Evolutionary conservation across 2,329 filamentous ascomycete genomes (phyloP).

Genomic region (Aulographum hederae): DNA sequence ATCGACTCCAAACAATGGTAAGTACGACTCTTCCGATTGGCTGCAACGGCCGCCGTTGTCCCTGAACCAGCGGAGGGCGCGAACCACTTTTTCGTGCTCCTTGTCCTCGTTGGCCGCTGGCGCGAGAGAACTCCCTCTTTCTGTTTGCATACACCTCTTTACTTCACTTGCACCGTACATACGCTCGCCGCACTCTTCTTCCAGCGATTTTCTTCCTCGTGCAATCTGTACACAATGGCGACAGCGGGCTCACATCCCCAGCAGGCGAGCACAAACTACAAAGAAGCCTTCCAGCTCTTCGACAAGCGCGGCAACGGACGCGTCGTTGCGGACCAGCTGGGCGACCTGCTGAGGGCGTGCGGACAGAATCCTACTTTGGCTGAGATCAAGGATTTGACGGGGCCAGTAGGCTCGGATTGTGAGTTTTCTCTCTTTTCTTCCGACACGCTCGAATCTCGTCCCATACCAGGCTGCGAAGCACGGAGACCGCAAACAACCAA

Average conservation of each 20-base stretch:
- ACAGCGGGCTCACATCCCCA: conserved; percentile 7
- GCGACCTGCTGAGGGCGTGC: conserved; percentile 87
- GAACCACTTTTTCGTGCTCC: too few species aligned
- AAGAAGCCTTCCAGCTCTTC: conserved; percentile 98
- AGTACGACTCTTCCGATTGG: too few species aligned
- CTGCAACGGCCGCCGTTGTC: too few species aligned
- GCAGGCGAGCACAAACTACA: conserved; percentile 88
- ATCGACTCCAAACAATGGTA: too few species aligned
- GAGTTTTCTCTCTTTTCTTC: conserved; percentile 27
- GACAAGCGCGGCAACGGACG: conserved; percentile 97
- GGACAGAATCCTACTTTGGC: conserved; percentile 93
- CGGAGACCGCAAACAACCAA: background rate
- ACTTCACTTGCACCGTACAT: too few species aligned
- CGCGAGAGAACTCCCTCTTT: too few species aligned
- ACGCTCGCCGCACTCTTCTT: too few species aligned
- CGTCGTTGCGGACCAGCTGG: conserved; percentile 69
- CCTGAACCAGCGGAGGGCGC: too few species aligned
- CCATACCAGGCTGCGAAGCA: background rate
- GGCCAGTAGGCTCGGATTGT: conserved; percentile 82
- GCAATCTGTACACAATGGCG: too few species aligned
- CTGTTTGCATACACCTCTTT: background rate
- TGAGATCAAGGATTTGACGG: conserved; percentile 86
- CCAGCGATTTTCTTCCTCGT: too few species aligned
- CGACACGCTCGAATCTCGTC: too few species aligned
- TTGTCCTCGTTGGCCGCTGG: too few species aligned